A percentile compares a stretch with the other conserved stretches of the same genome.
Evolutionary conservation across 352 stramenopile genomes (phyloP).

Genomic region (Phytophthora tentaculata): DNA sequence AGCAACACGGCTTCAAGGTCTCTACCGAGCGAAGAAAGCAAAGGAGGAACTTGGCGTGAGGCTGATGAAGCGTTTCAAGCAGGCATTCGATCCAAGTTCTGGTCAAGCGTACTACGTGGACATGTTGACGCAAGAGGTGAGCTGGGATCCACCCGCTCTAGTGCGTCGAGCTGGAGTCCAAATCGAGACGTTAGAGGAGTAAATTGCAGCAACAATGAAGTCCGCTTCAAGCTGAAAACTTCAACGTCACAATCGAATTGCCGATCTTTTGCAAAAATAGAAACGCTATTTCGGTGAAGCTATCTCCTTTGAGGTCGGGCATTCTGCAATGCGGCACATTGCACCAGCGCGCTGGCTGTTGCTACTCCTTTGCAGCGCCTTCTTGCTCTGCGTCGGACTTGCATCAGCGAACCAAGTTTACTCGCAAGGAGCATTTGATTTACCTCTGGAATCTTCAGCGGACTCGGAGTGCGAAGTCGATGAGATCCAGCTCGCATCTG

Average conservation of each 20-base stretch:
- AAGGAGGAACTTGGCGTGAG: conserved; percentile 43
- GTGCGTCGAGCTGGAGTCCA: conserved; percentile 29
- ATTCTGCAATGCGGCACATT: conserved; percentile 7
- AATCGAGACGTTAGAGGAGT: conserved; percentile 37
- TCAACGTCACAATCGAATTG: too few species aligned
- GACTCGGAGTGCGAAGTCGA: conserved; percentile 52
- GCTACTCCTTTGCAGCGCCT: conserved; percentile 15
- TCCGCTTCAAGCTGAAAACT: too few species aligned
- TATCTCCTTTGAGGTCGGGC: conserved; percentile 1
- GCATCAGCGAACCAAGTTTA: conserved; percentile 13
- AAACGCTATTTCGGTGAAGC: conserved; percentile 9
- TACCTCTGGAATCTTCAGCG: conserved; percentile 8
- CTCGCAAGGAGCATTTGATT: conserved; percentile 16
- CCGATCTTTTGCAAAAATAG: conserved; percentile 20
- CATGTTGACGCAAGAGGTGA: conserved; percentile 64
- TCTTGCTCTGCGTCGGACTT: conserved; percentile 6
- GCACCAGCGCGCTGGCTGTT: neutral
- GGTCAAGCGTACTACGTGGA: conserved; percentile 80
- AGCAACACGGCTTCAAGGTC: conserved; percentile 52
- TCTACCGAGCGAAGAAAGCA: conserved; percentile 63
- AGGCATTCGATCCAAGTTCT: conserved; percentile 54
- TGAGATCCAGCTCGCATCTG: conserved; percentile 75
- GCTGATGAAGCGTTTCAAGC: conserved; percentile 59
- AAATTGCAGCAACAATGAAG: neutral
- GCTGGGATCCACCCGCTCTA: conserved; percentile 61